Evolutionary conservation across 164 flowering plant genomes (phyloP), one percentile per base, ranked within the genome.

Genomic region (Sedum album): DNA sequence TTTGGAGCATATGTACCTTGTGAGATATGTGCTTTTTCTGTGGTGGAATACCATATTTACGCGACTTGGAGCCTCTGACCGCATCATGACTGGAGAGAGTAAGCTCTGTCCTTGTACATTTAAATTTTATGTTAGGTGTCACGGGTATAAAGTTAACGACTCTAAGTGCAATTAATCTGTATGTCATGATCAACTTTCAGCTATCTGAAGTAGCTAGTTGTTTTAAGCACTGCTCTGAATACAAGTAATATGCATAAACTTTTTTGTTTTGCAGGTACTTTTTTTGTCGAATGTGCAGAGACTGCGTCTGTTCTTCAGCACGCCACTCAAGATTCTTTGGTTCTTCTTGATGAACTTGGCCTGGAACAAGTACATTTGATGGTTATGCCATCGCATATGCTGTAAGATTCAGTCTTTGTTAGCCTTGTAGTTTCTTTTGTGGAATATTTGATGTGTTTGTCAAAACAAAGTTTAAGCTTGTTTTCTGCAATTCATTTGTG

Each of bases 341-440:
- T 95, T 70, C 74, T 92, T 71, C 94, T 95, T 60, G 97, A 95
- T 76, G 99, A 95, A 78, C 85, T 92, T 41, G 99, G 99, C 46
- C 85, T 53, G 97, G 97, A 74, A 95, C 99, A 17, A 90, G 97
- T 81, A 95, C 99, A 36, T 95, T 87, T 74, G 99, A 95, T 78
- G 99, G 99, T 72, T 90, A 95, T 77, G 97, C 99, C 74, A 95
- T 95, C 62, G 99, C 99, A 41, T 95, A 88, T 78, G 93, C 97
- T 66, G 99, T 91, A 73, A 87, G 94, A 67, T 68, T 60, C 53
- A 28, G 38, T 35, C 26, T n/a, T 65, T 1, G n/a, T 46, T 26
- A 14, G 57, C 53, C 65, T 21, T 17, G 18, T 17, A 49, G 60
- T 57, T 26, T 28, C 6, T 44, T 44, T 41, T 44, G 13, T 39